phyloP scores from a whole-genome alignment of 2,329 filamentous ascomycete species.

The Ploettnerulaceae sp. region DNA sequence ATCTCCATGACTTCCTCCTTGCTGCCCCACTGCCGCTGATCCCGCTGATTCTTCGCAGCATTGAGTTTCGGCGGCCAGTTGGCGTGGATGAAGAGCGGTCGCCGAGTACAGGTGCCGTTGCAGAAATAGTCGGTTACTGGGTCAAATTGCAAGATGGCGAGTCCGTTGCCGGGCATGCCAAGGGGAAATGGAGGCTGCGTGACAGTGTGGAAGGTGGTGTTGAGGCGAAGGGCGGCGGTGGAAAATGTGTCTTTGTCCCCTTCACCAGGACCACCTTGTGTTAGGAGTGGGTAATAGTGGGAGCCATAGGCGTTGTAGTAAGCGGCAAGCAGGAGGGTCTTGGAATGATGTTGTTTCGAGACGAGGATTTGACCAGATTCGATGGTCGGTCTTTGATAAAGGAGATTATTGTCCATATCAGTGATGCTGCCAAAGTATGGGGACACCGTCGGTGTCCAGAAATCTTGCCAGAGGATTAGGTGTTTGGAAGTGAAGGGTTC shows the following conservation, averaged over 20 bases:
- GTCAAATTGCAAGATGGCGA: slow-evolving; percentile 18
- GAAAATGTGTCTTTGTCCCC: slow-evolving; percentile 49
- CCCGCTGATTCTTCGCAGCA: slow-evolving; percentile 12
- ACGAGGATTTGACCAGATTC: slow-evolving; percentile 44
- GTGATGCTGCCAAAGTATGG: slow-evolving; percentile 38
- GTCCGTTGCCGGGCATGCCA: slow-evolving; percentile 7
- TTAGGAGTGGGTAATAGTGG: slow-evolving; percentile 14
- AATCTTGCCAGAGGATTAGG: slow-evolving; percentile 45
- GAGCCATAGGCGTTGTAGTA: slow-evolving; percentile 46
- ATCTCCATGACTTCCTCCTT: slow-evolving; percentile 1
- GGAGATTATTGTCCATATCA: not conserved
- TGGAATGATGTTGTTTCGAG: slow-evolving; percentile 39
- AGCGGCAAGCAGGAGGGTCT: slow-evolving; percentile 41
- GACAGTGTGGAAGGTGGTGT: slow-evolving; percentile 36
- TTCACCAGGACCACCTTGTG: slow-evolving; percentile 43
- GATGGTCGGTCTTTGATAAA: slow-evolving; percentile 31
- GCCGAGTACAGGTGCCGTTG: not conserved
- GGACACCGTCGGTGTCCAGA: slow-evolving; percentile 39
- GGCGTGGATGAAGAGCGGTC: slow-evolving; percentile 22
- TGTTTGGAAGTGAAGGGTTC: slow-evolving; percentile 39
- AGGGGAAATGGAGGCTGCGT: slow-evolving; percentile 9
- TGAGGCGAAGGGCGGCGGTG: slow-evolving; percentile 39
- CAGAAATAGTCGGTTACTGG: slow-evolving; percentile 7
- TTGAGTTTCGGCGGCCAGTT: slow-evolving; percentile 23
- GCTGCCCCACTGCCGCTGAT: slow-evolving; percentile 17